A percentile compares a stretch with the other conserved stretches of the same genome.
Evolutionary conservation across 345 rosid genomes (phyloP).

Genomic region (Microthlaspi erraticum): DNA sequence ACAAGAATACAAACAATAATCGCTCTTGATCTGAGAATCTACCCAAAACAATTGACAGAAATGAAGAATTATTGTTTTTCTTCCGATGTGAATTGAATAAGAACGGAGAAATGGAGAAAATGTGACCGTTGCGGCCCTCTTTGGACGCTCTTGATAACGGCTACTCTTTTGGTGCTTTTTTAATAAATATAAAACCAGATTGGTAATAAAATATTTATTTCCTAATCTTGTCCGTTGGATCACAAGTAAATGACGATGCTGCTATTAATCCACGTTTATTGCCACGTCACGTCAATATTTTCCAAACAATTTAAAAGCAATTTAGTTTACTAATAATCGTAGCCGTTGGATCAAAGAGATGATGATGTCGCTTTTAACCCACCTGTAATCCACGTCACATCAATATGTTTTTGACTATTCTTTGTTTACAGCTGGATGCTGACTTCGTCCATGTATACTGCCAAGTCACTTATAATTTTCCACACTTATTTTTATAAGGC

Average conservation of each 20-base stretch:
- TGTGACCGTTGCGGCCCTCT: constrained; percentile 46
- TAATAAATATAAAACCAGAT: constrained; percentile 4
- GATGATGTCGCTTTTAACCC: too few species aligned
- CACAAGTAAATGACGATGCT: neutral
- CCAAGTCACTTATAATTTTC: constrained; percentile 10
- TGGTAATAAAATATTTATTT: constrained; percentile 18
- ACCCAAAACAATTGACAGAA: neutral
- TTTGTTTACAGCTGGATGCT: constrained; percentile 46
- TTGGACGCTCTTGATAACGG: constrained; percentile 95
- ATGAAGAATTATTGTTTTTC: constrained; percentile 32
- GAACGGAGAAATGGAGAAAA: constrained; percentile 30
- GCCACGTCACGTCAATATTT: constrained; percentile 21
- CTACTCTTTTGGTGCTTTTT: constrained; percentile 57
- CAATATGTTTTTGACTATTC: neutral
- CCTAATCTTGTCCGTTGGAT: constrained; percentile 33
- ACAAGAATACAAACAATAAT: neutral
- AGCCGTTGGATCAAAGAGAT: neutral
- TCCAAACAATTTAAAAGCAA: neutral
- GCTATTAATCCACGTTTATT: neutral
- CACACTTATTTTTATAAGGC: neutral
- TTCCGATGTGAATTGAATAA: constrained; percentile 25
- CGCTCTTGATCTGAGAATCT: constrained; percentile 5
- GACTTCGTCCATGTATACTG: constrained; percentile 7
- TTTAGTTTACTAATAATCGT: too few species aligned
- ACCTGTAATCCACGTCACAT: neutral